Evolutionary conservation across 208 protist genomes (phyloP), one percentile per base, ranked within the genome.

Genomic region (Leishmania tarentolae): DNA sequence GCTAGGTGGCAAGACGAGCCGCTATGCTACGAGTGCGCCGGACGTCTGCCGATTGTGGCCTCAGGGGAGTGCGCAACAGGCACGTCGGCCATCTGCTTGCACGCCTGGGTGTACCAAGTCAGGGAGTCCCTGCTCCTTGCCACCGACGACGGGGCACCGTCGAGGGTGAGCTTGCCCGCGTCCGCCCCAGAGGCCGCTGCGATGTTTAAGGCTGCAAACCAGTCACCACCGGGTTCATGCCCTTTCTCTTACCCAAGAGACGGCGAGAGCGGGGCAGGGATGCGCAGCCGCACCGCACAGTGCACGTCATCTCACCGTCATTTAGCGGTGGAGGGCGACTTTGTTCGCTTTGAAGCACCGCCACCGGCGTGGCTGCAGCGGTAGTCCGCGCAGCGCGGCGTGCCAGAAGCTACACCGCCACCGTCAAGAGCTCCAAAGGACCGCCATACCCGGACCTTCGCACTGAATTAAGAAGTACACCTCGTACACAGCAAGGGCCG

Each of bases 11-110:
- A 79, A 21, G 81, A 75, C 44, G 90, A 93, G 66, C 87, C 87
- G 53, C 75, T 88, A 13, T 97, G 94, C 79, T 96, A 93, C 83
- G 94, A 97, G 75, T 97, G 94, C 66, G 79, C 79, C 6, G 78
- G 87, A 2, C 47, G 75, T 8, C 82, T 97, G 65, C 90, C 91
- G 11, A 81, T 95, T 19, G 83, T 90, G 13, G 88, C 80, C 2
- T 82, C 92, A 40, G 71, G 76, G 15, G 85, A 88, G 75, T 76
- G 71, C 52, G 85, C 85, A 37, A 76, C 82, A 7, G 83, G 83
- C 21, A 77, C 81, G 44, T 87, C 87, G 8, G 73, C 86, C 6
- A 86, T 93, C 17, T 91, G 84, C 35, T 81, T 95, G n/a, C 94
- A 97, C 66, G 91, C 92, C 21, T 96, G 90, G 89, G 76, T 78